Evolutionary conservation across 768 basidiomycete species (phyloP).

Genomic region (Trametes maxima): DNA sequence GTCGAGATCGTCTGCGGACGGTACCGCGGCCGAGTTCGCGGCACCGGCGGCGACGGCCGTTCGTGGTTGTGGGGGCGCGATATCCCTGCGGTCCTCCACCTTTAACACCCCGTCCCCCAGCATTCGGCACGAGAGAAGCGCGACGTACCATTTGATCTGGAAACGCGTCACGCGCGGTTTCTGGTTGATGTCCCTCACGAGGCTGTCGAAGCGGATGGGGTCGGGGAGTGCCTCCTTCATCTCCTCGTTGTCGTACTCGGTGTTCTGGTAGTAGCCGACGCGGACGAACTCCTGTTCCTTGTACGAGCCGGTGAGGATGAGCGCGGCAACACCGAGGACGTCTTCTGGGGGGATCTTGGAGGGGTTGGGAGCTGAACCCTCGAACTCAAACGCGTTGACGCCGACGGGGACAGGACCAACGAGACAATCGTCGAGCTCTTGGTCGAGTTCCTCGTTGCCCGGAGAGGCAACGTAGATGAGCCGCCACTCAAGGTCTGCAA

Average conservation of each 20-base stretch:
- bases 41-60: conserved; percentile 54
- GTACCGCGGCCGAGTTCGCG: conserved; percentile 71
- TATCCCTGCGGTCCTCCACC: conserved; percentile 52
- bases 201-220: conserved; percentile 69
- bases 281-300: conserved; percentile 98
- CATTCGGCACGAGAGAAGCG: not conserved
- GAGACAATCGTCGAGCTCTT: conserved; percentile 96
- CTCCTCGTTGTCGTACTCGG: conserved; percentile 95
- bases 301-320: conserved; percentile 96
- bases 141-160: conserved; percentile 79
- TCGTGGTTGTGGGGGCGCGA: conserved; percentile 49
- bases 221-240: conserved; percentile 77
- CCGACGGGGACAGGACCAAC: conserved; percentile 98
- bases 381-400: conserved; percentile 96
- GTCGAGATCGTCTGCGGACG: conserved; percentile 70
- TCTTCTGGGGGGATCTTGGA: conserved; percentile 85
- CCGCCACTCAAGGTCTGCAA: conserved; percentile 96
- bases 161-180: conserved; percentile 95
- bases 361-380: conserved; percentile 82
- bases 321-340: conserved; percentile 93
- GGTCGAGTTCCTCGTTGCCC: conserved; percentile 88
- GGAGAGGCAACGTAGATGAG: conserved; percentile 97
- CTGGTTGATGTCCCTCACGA: conserved; percentile 85
- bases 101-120: not conserved
- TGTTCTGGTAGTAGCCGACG: conserved; percentile 99